A percentile compares a stretch with the other conserved stretches of the same genome.
Evolutionary conservation across 2,329 filamentous ascomycete genomes (phyloP).

Genomic region (Thelonectria discophora): DNA sequence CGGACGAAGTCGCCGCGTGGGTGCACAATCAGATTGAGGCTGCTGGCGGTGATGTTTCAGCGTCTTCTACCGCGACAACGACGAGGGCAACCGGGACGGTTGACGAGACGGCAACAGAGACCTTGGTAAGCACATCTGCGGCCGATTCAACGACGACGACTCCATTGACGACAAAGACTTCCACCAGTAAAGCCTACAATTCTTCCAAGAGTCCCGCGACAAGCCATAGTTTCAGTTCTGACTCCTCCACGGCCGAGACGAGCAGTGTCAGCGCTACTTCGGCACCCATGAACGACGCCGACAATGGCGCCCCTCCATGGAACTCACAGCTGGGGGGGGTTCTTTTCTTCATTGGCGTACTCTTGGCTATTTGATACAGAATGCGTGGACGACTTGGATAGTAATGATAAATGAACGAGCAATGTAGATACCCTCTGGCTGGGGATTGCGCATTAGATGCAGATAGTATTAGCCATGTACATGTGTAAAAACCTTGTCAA

Average conservation of each 20-base stretch:
- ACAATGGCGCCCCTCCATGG: neutral
- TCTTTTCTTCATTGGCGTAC: neutral
- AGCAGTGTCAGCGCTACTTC: neutral
- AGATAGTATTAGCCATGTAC: too few relatives aligned
- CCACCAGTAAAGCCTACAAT: neutral
- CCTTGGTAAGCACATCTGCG: neutral
- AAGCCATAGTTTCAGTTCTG: neutral
- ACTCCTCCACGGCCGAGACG: neutral
- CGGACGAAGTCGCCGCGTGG: slow-evolving; percentile 32
- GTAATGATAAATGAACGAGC: too few relatives aligned
- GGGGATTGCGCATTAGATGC: too few relatives aligned
- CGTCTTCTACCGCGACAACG: neutral
- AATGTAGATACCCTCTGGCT: too few relatives aligned
- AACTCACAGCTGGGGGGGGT: neutral
- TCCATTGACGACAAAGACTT: neutral
- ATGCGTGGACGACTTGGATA: neutral
- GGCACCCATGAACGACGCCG: neutral
- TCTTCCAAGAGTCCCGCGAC: neutral
- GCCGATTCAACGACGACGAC: neutral
- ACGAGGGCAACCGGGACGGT: neutral
- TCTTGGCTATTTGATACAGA: neutral
- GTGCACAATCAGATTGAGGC: slow-evolving; percentile 21
- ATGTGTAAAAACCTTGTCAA: too few relatives aligned
- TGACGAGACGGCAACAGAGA: neutral
- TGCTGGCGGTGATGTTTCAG: neutral